A percentile compares a stretch with the other conserved stretches of the same genome.
Evolutionary conservation across 208 protist genomes (phyloP).

Genomic region (Jaenimonas drosophilae): DNA sequence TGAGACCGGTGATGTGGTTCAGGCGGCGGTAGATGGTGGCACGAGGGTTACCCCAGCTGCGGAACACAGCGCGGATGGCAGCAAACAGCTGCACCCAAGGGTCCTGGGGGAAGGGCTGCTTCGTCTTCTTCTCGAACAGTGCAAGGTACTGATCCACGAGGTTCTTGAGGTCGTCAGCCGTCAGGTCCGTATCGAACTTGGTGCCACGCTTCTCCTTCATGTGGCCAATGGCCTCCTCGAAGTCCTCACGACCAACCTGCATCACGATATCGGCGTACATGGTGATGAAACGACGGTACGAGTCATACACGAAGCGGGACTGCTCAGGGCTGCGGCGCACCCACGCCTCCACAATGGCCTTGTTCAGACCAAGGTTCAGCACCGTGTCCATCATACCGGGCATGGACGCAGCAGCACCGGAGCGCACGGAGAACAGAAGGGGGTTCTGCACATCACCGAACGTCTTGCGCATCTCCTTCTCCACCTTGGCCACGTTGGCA

Average conservation of each 20-base stretch:
- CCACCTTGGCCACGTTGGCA: conserved; percentile 53
- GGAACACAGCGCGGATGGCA: conserved; percentile 88
- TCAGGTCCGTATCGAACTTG: conserved; percentile 85
- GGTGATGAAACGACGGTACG: conserved; percentile 92
- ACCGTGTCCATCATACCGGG: conserved; percentile 96
- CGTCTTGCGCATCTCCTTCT: conserved; percentile 68
- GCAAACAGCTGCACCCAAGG: conserved; percentile 77
- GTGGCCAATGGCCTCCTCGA: conserved; percentile 66
- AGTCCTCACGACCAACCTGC: conserved; percentile 77
- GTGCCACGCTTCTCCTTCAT: conserved; percentile 66
- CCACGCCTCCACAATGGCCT: conserved; percentile 66
- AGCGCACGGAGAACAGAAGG: conserved; percentile 91
- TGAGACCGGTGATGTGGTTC: conserved; percentile 84
- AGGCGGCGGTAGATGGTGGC: conserved; percentile 88
- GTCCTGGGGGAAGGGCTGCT: conserved; percentile 82
- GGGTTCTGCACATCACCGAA: conserved; percentile 83
- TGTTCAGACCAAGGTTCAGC: conserved; percentile 93
- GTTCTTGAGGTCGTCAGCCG: conserved; percentile 59
- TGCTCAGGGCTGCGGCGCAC: conserved; percentile 46
- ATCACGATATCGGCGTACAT: conserved; percentile 94
- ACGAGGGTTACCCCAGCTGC: conserved; percentile 85
- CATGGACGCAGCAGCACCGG: conserved; percentile 92
- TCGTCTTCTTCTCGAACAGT: conserved; percentile 54
- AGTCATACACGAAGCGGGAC: conserved; percentile 90
- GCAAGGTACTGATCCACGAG: conserved; percentile 58